Percentiles rank a stretch among this genome's conserved stretches.
These are phyloP conservation scores for Pulveroboletus sp. DNA, from an alignment of 768 basidiomycete genomes.

Conservation along the genomic window DNA sequence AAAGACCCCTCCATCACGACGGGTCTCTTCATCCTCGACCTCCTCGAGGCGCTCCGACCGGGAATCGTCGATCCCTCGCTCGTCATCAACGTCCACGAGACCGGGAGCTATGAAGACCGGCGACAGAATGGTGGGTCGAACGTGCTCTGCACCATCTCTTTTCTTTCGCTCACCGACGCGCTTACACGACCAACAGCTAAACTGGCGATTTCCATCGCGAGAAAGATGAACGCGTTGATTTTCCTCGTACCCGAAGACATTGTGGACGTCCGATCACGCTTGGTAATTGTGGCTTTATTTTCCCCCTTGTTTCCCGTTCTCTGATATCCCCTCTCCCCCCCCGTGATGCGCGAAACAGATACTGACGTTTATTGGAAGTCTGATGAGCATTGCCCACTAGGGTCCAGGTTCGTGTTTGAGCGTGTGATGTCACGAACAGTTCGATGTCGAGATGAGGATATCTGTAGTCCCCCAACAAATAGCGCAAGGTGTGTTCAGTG, in stretches of 20 bases:
- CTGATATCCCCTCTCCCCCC: not conserved
- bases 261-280: constrained; percentile 85
- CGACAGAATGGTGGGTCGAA: constrained; percentile 76
- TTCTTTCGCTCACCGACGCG: not conserved
- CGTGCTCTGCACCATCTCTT: not conserved
- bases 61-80: constrained; percentile 92
- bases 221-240: constrained; percentile 94
- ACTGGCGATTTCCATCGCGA: constrained; percentile 96
- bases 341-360: constrained; percentile 48
- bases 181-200: constrained; percentile 60
- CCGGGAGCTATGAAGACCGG: constrained; percentile 78
- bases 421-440: not conserved
- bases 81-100: constrained; percentile 56
- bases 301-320: not conserved
- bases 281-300: constrained; percentile 50
- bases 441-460: not conserved
- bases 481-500: not conserved
- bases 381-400: constrained; percentile 65
- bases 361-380: constrained; percentile 90
- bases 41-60: constrained; percentile 85
- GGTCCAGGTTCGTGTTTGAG: not conserved
- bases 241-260: constrained; percentile 98
- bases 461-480: not conserved
- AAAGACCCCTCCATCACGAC: constrained; percentile 89
- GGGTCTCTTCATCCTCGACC: constrained; percentile 88